Conservation (phyloP, 2,329 filamentous ascomycete genomes). For the Fusarium transvaalense region DNA sequence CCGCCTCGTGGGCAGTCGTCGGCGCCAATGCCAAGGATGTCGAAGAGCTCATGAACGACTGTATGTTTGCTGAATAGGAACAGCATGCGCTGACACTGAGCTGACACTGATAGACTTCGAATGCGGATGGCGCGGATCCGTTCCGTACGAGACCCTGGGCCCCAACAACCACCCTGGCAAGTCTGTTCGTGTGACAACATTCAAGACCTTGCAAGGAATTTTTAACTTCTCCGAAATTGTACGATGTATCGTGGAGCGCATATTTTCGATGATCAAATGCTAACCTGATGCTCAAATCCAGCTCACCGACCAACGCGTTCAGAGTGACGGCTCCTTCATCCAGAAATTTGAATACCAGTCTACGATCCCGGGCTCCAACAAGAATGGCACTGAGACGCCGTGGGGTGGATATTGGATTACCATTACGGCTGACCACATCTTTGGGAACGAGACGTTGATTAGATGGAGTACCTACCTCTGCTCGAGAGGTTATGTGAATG, state of each 20-base stretch:
- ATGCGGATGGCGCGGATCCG: constrained; percentile 2
- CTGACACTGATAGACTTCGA: constrained; percentile 1
- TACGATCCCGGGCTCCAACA: constrained; percentile 1
- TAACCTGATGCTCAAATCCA: background rate
- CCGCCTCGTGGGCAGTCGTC: constrained; percentile 1
- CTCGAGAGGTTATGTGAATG: constrained; percentile 1
- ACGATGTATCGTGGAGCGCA: background rate
- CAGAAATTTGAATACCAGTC: constrained; percentile 1
- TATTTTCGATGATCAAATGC: background rate
- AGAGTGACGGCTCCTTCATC: constrained; percentile 1
- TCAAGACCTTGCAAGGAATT: background rate
- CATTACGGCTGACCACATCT: constrained; percentile 1
- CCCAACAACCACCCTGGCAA: constrained; percentile 1
- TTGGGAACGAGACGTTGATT: background rate
- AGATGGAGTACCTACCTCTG: constrained; percentile 3
- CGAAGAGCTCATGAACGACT: background rate
- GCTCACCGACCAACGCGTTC: constrained; percentile 1
- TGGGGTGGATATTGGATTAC: constrained; percentile 3
- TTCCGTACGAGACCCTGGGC: background rate
- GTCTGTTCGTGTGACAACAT: constrained; percentile 1
- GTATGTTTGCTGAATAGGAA: background rate
- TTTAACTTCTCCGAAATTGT: constrained; percentile 3
- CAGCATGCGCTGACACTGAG: background rate
- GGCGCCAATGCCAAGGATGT: constrained; percentile 1
- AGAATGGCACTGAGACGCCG: background rate